Evolutionary conservation across 768 basidiomycete species (phyloP).

Genomic region (Lactarius sp.): DNA sequence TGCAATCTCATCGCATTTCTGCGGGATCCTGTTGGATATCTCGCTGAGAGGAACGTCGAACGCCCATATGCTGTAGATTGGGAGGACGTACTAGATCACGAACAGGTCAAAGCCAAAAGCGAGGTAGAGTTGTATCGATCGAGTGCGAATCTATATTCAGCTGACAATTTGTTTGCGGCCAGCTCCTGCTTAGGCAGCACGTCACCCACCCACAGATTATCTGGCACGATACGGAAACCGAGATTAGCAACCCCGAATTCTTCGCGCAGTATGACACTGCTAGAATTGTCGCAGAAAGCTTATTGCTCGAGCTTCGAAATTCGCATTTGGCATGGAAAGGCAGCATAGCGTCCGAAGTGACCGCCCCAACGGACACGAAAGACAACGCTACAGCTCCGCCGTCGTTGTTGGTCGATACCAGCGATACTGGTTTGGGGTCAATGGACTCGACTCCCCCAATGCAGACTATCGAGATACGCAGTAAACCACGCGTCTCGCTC

Average conservation of each 20-base stretch:
- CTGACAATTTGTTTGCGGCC: background rate
- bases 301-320: slow-evolving; percentile 24
- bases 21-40: slow-evolving; percentile 59
- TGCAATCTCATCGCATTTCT: slow-evolving; percentile 82
- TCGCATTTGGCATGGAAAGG: slow-evolving; percentile 8
- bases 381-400: background rate
- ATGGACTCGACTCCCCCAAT: slow-evolving; percentile 18
- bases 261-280: slow-evolving; percentile 19
- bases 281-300: slow-evolving; percentile 21
- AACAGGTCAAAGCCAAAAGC: slow-evolving; percentile 63
- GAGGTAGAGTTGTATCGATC: slow-evolving; percentile 45
- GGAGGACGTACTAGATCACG: slow-evolving; percentile 63
- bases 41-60: slow-evolving; percentile 45
- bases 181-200: slow-evolving; percentile 25
- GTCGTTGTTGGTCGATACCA: slow-evolving; percentile 9
- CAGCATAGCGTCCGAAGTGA: background rate
- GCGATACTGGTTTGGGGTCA: slow-evolving; percentile 3
- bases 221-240: slow-evolving; percentile 19
- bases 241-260: slow-evolving; percentile 18
- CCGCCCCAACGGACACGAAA: background rate
- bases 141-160: background rate
- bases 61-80: slow-evolving; percentile 67
- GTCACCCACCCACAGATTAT: slow-evolving; percentile 23
- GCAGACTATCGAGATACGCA: slow-evolving; percentile 13
- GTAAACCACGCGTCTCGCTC: slow-evolving; percentile 46